These are phyloP conservation scores for Micractinium sp. DNA, from an alignment of 139 green algal genomes.

Conservation along the genomic window DNA sequence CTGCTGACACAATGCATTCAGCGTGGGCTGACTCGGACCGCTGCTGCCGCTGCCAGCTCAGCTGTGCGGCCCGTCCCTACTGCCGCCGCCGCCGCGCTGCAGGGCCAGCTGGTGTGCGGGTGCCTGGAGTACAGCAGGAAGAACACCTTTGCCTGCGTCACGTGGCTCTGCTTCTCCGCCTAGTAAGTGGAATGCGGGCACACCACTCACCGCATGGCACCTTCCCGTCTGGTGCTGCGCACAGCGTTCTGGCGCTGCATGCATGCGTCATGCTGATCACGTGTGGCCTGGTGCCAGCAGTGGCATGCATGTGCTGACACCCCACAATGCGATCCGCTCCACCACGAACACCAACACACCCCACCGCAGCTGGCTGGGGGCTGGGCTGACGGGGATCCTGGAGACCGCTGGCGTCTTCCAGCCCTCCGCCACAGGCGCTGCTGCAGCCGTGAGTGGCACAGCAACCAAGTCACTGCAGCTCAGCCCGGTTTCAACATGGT, in stretches of 20 bases:
- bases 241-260: background rate
- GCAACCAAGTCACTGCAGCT: background rate
- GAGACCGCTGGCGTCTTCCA: background rate
- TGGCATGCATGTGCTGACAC: background rate
- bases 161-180: background rate
- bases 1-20: no score
- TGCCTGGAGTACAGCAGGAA: background rate
- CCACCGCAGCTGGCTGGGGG: background rate
- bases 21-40: no score
- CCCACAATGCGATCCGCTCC: background rate
- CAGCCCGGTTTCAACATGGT: background rate
- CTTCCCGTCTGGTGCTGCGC: no score
- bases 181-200: background rate
- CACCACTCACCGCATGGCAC: background rate
- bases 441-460: background rate
- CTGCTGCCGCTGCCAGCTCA: background rate
- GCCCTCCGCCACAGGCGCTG: background rate
- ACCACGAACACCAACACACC: background rate
- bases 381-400: background rate
- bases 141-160: conserved; percentile 8
- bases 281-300: background rate
- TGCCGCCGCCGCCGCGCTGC: background rate
- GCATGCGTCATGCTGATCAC: background rate
- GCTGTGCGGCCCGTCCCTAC: background rate
- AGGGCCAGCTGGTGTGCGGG: conserved; percentile 8